Evolutionary conservation across 2,329 filamentous ascomycete genomes (phyloP).

Genomic region (Epichloe sp.): DNA sequence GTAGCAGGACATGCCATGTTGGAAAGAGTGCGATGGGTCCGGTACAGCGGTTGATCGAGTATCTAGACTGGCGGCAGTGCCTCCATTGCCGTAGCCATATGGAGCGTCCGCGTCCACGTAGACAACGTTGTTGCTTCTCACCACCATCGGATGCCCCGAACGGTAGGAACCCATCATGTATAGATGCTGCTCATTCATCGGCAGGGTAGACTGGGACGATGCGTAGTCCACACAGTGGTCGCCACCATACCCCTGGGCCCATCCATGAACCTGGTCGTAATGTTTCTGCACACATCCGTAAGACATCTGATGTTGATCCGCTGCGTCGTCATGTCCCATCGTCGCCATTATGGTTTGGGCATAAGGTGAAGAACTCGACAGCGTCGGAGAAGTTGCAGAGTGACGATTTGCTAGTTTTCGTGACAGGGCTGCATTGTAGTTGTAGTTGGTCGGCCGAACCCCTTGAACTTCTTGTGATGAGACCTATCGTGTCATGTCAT

Average conservation of each 20-base stretch:
- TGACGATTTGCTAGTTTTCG: conserved; percentile 18
- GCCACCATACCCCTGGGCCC: conserved; percentile 14
- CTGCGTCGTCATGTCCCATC: not conserved
- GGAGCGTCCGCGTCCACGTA: conserved; percentile 16
- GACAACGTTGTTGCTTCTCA: conserved; percentile 10
- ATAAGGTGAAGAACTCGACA: not conserved
- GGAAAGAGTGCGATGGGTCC: conserved; percentile 12
- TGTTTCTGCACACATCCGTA: conserved; percentile 14
- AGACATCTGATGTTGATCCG: conserved; percentile 5
- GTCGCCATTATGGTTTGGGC: not conserved
- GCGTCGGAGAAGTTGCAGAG: conserved; percentile 6
- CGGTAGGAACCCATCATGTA: conserved; percentile 16
- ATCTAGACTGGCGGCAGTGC: conserved; percentile 7
- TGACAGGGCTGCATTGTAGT: conserved; percentile 19
- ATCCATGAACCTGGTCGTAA: conserved; percentile 14
- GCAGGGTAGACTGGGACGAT: conserved; percentile 11
- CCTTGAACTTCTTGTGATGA: conserved; percentile 18
- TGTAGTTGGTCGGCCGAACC: conserved; percentile 14
- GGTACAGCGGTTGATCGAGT: conserved; percentile 7
- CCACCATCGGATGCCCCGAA: conserved; percentile 8
- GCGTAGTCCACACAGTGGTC: conserved; percentile 14
- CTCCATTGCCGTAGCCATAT: conserved; percentile 14
- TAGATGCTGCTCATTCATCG: conserved; percentile 9
- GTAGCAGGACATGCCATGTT: conserved; percentile 7
- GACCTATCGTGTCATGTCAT: conserved; percentile 10